phyloP scores from a whole-genome alignment of 139 green algal genomes.

The Diplosphaera chodatii region DNA sequence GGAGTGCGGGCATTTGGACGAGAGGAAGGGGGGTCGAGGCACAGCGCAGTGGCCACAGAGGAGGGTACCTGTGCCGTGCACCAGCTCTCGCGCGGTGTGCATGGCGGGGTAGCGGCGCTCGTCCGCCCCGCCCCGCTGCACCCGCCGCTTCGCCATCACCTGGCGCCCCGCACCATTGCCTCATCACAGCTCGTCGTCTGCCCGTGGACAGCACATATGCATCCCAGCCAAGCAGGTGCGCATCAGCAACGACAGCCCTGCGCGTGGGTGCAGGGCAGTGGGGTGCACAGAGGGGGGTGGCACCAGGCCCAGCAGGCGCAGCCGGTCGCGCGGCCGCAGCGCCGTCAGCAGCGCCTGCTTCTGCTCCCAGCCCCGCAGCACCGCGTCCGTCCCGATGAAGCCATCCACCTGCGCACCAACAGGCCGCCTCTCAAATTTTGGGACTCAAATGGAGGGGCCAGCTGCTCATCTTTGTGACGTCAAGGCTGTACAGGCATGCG shows the following conservation, averaged over 20 bases:
- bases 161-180: background rate
- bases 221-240: no score
- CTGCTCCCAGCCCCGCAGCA: background rate
- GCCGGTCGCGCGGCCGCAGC: conserved; percentile 21
- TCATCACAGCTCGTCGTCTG: no score
- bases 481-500: no score
- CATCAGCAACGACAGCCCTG: background rate
- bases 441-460: no score
- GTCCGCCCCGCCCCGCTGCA: background rate
- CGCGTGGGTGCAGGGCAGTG: no score
- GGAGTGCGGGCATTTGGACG: no score
- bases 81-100: background rate
- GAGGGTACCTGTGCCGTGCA: background rate
- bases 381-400: background rate
- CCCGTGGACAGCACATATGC: background rate
- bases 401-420: background rate
- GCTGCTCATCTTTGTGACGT: no score
- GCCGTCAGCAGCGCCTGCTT: conserved; percentile 14
- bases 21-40: no score
- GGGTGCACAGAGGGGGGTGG: background rate
- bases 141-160: background rate
- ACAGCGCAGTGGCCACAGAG: no score
- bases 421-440: no score
- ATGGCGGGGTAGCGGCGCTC: background rate
- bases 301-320: conserved; percentile 36